Evolutionary conservation across 2,329 filamentous ascomycete genomes (phyloP), one percentile per base, ranked within the genome.

Genomic region (Sporothrix mexicana): DNA sequence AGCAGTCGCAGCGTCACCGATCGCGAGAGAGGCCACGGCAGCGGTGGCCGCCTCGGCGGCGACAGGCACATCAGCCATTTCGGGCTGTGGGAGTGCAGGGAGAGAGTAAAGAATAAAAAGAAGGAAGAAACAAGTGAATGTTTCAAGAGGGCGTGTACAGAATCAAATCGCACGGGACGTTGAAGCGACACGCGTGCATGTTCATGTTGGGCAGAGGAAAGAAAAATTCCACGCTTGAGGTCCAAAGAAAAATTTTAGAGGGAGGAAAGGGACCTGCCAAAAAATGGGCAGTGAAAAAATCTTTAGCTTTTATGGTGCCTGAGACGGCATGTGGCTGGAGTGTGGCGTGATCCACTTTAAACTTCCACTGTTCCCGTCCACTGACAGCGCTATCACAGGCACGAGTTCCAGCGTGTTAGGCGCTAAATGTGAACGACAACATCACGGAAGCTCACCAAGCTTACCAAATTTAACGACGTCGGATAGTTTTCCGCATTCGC

Each of bases 151-250:
- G 30, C 36, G 36, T 59, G 49, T 1, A 6, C 47, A n/a, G 67
- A 66, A 75, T 74, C 23, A 73, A 71, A 70, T 66, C 64, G 71
- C 71, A 74, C 20, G 51, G 43, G 68, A 73, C 62, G 25, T 53
- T 36, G 23, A 69, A 51, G 69, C 74, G 72, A 20, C 74, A 74
- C 25, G 64, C 49, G 36, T 70, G 67, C 74, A 75, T 76, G 72
- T 30, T 73, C 74, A 75, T 76, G 72, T 30, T 73, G 75, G 74
- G 73, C 75, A 64, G 30, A 12, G 47, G 23, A 61, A 9, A 61
- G 45, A 64, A 62, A 59, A 30, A 62, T 10, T 17, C 8, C n/a
- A 23, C 67, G 51, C 23, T 43, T 67, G 45, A 36, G 7, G 66
- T 68, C 25, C 8, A 70, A 73, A 57, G 62, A 62, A 62, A 66